Base-by-base conservation (phyloP, 352 stramenopile species). In the Globisporangium lucens region DNA sequence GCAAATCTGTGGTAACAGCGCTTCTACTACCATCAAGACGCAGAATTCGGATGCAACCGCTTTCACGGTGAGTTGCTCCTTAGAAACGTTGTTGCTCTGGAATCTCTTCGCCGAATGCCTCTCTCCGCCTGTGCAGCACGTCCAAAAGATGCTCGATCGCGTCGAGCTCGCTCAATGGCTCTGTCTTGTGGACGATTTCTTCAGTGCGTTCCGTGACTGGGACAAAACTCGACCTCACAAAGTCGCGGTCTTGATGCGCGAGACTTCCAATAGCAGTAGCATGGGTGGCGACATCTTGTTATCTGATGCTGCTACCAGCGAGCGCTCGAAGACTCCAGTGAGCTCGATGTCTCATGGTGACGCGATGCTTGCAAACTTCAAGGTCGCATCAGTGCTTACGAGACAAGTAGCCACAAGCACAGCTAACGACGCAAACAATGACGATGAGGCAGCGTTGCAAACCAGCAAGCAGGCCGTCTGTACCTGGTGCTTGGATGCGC, bases 1-100 rank as follows among this genome's bases (percentile, higher is more conserved):
- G 4, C 56, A 66, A 20, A 53, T 73, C 8, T 83, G 76, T 27
- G 24, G 27, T 10, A 10, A 20, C 8, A n/a, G 7, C 13, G 24
- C 3, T 20, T 15, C 3, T 22, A 8, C 27, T 4, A 15, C 2
- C 41, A 49, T 6, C 30, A 33, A 65, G 41, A 0, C 20, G 13
- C 24, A 33, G 22, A 43, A 49, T 49, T 24, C 52, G 1, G 6
- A 36, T n/a, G 17, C 38, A 22, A 61, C 10, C 20, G 7, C 41
- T 9, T 49, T 49, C 5, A 1, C 43, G 5, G n/a, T n/a, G 15
- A 41, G 61, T 22, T 51, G 13, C n/a, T 41, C 35, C 17, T 49
- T 15, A 8, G 57, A 83, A 13, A 60, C 72, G 43, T 13, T 79
- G 0, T 59, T 75, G 56, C 63, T 84, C 17, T 82, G 77, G 77